Base-by-base conservation (phyloP, 495 filamentous ascomycete species). In the Trichoderma erinaceum region DNA sequence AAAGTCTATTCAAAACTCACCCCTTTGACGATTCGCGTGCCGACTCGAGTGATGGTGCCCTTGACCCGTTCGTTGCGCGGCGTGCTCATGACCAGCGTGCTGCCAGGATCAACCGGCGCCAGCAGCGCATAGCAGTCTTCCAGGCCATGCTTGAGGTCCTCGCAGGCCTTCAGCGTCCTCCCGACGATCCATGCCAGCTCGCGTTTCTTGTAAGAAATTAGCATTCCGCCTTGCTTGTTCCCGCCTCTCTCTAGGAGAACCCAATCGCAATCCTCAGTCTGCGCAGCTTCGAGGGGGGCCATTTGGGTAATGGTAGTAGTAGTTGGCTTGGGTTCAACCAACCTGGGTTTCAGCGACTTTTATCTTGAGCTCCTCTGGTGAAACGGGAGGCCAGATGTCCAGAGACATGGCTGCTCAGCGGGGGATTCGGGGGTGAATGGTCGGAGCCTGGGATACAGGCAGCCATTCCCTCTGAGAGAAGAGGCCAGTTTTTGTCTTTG, bases 121-220 rank as follows among this genome's bases (percentile, higher is more conserved):
- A 99, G 85, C 11, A 98, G 85, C 29, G 86, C 85, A 63, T 89
- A 87, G 77, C 95, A 98, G 80, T 97, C 93, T 77, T 93, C 87
- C 18, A 99, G 87, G 63, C 94, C 93, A 73, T 86, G 85, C 76
- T 92, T 91, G 68, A 99, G 76, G 15, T 90, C 88, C 38, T 80
- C 79, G 43, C 98, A 84, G 21, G 89, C 92, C 63, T 91, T 85
- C 78, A 90, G 88, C 21, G 98, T 84, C 32, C 89, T 86, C 48
- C 83, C 78, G 66, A 97, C 83, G 8, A 98, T 90, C 96, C 95
- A 98, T 76, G 88, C 80, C 35, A 97, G 83, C 79, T 99, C 95
- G 63, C 86, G 85, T 35, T 84, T 83, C 89, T 92, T 74, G 15
- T 15, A 21, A 43, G 56, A 41, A 5, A 67, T 70, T 38, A 70